These are phyloP conservation scores for Colletotrichum sp. DNA, from an alignment of 2,329 filamentous ascomycete species.

Conservation along the genomic window DNA sequence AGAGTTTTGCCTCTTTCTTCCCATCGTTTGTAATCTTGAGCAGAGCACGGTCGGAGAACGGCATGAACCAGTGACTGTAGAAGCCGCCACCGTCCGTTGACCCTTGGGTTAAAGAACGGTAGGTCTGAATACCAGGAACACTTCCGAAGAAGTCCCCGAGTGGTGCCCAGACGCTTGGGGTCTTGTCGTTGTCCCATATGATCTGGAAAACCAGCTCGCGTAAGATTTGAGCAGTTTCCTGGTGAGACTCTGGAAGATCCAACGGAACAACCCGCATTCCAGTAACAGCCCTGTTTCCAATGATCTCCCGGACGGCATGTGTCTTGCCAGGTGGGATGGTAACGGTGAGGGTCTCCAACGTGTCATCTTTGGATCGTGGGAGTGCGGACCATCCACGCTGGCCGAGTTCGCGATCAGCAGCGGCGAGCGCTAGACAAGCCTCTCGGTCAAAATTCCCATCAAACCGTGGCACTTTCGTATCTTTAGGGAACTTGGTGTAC, in stretches of 20 bases:
- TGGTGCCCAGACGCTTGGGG: conserved; percentile 10
- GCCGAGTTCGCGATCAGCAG: conserved; percentile 5
- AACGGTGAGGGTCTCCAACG: conserved; percentile 3
- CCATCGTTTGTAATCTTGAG: conserved; percentile 12
- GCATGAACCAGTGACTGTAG: conserved; percentile 18
- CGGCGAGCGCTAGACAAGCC: conserved; percentile 6
- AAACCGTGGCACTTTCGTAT: neutral
- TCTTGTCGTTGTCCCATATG: conserved; percentile 6
- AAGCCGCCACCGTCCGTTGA: conserved; percentile 17
- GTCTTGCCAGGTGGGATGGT: neutral
- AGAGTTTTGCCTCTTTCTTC: conserved; percentile 1
- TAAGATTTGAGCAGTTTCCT: neutral
- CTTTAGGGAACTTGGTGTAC: neutral
- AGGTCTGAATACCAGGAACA: conserved; percentile 10
- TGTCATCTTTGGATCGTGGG: neutral
- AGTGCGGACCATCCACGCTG: conserved; percentile 15
- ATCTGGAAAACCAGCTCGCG: conserved; percentile 10
- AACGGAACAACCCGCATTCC: conserved; percentile 10
- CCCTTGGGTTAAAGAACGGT: conserved; percentile 4
- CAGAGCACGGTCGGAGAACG: conserved; percentile 7
- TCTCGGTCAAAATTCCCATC: conserved; percentile 9
- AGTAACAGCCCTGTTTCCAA: conserved; percentile 8
- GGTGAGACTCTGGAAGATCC: neutral
- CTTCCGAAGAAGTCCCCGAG: conserved; percentile 17
- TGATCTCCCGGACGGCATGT: neutral